Evolutionary conservation across 805 yeast genomes (phyloP).

Genomic region (Deakozyma indianensis): DNA sequence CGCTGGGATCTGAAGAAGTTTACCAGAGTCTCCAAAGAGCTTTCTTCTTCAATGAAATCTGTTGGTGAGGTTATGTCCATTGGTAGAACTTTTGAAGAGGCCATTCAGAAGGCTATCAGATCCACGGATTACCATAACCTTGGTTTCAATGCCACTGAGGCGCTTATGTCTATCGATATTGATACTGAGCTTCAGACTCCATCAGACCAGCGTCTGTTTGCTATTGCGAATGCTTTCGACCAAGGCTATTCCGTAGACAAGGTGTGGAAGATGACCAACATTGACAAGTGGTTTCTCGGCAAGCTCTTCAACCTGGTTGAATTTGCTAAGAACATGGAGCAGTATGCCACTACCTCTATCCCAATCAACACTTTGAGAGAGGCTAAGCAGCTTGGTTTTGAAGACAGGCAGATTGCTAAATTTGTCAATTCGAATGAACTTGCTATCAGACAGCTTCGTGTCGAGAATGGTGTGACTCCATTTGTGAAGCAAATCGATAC

Average conservation of each 20-base stretch:
- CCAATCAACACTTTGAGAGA: slow-evolving; percentile 49
- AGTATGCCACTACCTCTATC: slow-evolving; percentile 27
- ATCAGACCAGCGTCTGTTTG: slow-evolving; percentile 94
- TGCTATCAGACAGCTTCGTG: slow-evolving; percentile 72
- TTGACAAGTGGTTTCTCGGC: slow-evolving; percentile 91
- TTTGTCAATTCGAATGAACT: slow-evolving; percentile 63
- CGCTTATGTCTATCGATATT: slow-evolving; percentile 81
- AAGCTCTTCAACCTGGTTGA: slow-evolving; percentile 87
- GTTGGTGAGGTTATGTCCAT: slow-evolving; percentile 99
- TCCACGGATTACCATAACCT: slow-evolving; percentile 83
- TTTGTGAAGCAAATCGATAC: slow-evolving; percentile 96
- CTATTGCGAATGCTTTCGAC: slow-evolving; percentile 94
- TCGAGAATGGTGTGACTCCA: slow-evolving; percentile 67
- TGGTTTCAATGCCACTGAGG: slow-evolving; percentile 66
- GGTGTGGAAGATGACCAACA: slow-evolving; percentile 83
- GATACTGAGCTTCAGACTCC: slow-evolving; percentile 92
- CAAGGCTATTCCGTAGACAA: slow-evolving; percentile 82
- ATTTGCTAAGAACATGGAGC: slow-evolving; percentile 69
- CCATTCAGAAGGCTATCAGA: slow-evolving; percentile 94
- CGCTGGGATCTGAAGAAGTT: slow-evolving; percentile 96
- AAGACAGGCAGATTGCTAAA: slow-evolving; percentile 81
- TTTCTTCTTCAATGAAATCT: slow-evolving; percentile 95
- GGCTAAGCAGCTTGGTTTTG: slow-evolving; percentile 89
- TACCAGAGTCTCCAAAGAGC: slow-evolving; percentile 85
- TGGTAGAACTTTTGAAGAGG: slow-evolving; percentile 95